Conservation (phyloP, 495 filamentous ascomycete species). For the Xylaria sp. region DNA sequence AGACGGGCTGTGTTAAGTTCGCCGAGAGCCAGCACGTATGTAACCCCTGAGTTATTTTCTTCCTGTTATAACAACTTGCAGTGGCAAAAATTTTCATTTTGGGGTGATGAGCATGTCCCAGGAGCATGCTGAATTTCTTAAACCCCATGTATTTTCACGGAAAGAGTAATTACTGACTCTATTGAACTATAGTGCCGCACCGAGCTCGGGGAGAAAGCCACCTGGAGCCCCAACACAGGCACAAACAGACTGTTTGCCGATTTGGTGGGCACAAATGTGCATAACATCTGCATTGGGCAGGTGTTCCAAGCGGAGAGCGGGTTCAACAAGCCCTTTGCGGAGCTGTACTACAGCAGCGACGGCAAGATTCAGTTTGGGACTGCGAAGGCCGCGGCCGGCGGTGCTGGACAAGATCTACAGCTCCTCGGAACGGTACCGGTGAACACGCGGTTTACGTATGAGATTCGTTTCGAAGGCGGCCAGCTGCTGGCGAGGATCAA, state of each 20-base stretch:
- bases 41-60: not conserved
- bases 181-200: conserved; percentile 43
- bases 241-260: conserved; percentile 44
- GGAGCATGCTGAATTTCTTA: not conserved
- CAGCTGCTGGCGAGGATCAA: conserved; percentile 43
- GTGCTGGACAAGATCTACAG: conserved; percentile 36
- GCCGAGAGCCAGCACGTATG: conserved; percentile 41
- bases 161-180: conserved; percentile 10
- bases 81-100: not conserved
- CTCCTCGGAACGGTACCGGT: conserved; percentile 39
- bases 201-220: conserved; percentile 47
- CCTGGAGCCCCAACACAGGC: conserved; percentile 41
- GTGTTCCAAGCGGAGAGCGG: conserved; percentile 42
- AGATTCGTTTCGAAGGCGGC: conserved; percentile 42
- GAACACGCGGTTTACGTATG: conserved; percentile 43
- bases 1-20: conserved; percentile 47
- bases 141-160: not conserved
- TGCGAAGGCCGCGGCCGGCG: conserved; percentile 35
- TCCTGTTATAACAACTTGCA: not conserved
- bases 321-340: conserved; percentile 46
- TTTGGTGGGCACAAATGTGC: conserved; percentile 39
- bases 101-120: not conserved
- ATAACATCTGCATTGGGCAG: conserved; percentile 50
- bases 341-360: conserved; percentile 44
- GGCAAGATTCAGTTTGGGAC: conserved; percentile 46